These are phyloP conservation scores for Crithidia brevicula DNA, from an alignment of 208 protist species.

Conservation along the genomic window DNA sequence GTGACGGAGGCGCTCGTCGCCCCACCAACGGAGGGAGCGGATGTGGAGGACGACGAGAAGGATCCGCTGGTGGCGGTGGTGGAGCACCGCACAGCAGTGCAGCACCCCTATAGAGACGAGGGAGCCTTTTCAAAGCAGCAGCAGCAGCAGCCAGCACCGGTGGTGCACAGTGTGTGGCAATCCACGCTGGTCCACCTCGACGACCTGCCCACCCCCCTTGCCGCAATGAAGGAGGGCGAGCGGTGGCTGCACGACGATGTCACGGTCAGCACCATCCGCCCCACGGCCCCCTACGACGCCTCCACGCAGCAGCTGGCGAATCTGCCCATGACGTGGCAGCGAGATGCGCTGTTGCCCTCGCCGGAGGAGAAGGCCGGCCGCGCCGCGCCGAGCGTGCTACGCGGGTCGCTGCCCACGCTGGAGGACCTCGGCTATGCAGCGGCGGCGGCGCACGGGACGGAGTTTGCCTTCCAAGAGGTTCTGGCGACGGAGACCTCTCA, in stretches of 20 bases:
- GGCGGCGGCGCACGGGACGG: conserved; percentile 10
- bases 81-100: conserved; percentile 22
- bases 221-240: conserved; percentile 82
- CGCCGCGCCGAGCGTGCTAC: conserved; percentile 38
- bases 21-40: not conserved
- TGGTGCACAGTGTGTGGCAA: conserved; percentile 86
- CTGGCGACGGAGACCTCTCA: conserved; percentile 81
- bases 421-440: conserved; percentile 75
- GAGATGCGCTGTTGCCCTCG: conserved; percentile 40
- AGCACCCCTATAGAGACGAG: conserved; percentile 14
- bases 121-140: not conserved
- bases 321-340: conserved; percentile 34
- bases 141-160: conserved; percentile 4
- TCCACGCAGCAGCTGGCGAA: conserved; percentile 36
- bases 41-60: not conserved
- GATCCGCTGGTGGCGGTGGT: conserved; percentile 38
- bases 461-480: conserved; percentile 71
- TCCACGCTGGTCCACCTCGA: conserved; percentile 91
- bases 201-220: conserved; percentile 81
- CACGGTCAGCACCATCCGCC: conserved; percentile 75
- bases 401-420: conserved; percentile 71
- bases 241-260: conserved; percentile 92
- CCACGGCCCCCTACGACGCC: conserved; percentile 72
- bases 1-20: not conserved
- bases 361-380: conserved; percentile 38